phyloP scores from a whole-genome alignment of 2,329 filamentous ascomycete species.

The Cytospora piceae region DNA sequence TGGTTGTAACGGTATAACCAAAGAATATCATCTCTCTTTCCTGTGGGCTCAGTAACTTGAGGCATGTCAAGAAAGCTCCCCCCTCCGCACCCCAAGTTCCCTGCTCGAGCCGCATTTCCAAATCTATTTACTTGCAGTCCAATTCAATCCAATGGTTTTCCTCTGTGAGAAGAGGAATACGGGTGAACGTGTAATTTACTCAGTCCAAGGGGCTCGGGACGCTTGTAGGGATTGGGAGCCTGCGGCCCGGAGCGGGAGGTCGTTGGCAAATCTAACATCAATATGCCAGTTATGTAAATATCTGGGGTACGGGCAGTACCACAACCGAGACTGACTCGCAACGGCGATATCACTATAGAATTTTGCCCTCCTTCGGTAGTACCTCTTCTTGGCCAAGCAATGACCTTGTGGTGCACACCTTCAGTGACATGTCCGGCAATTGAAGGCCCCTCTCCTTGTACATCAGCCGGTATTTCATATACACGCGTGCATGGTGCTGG shows the following conservation, averaged over 20 bases:
- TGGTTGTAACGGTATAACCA: too few relatives aligned
- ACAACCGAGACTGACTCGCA: background rate
- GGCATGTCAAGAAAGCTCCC: background rate
- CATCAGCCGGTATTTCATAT: background rate
- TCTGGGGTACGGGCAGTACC: background rate
- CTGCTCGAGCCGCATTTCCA: background rate
- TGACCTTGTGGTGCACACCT: background rate
- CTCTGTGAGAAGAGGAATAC: background rate
- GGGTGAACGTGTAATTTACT: background rate
- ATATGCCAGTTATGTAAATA: background rate
- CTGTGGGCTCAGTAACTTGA: background rate
- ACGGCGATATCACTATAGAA: background rate
- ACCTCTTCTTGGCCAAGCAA: background rate
- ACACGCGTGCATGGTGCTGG: background rate
- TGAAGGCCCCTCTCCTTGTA: background rate
- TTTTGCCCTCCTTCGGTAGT: background rate
- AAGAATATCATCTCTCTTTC: too few relatives aligned
- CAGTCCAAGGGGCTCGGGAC: slow-evolving; percentile 2
- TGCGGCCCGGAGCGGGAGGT: slow-evolving; percentile 3
- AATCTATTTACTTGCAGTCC: too few relatives aligned
- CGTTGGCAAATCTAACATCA: background rate
- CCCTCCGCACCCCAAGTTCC: background rate
- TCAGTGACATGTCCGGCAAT: background rate
- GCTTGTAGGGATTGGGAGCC: slow-evolving; percentile 10
- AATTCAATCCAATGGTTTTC: too few relatives aligned